Percentiles rank a stretch among this genome's conserved stretches.
Conservation (phyloP, 257 asterid genomes). For the Oldenlandia corymbosa region DNA sequence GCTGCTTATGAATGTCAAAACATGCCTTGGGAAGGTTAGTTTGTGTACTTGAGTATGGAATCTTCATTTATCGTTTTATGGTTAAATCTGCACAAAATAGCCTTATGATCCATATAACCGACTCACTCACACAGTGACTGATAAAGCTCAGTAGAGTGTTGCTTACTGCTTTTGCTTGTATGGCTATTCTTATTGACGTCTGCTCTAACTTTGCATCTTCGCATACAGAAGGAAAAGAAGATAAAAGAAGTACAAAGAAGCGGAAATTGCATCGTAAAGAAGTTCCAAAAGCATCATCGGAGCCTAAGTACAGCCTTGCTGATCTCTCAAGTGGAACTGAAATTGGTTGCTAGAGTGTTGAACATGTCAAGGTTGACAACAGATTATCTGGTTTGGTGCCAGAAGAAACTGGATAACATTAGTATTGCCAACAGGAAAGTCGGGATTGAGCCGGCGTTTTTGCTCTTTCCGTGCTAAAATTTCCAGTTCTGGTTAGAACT, state of each 20-base stretch:
- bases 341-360: slow-evolving; percentile 53
- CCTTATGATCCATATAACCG: too few species aligned
- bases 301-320: slow-evolving; percentile 18
- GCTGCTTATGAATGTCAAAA: slow-evolving; percentile 32
- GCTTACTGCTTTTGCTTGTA: too few species aligned
- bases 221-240: slow-evolving; percentile 65
- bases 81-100: too few species aligned
- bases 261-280: slow-evolving; percentile 68
- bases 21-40: slow-evolving; percentile 64
- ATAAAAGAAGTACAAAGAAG: slow-evolving; percentile 49
- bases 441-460: slow-evolving; percentile 53
- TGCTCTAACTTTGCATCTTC: slow-evolving; percentile 1
- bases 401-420: slow-evolving; percentile 48
- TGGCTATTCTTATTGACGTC: background rate
- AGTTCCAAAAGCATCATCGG: slow-evolving; percentile 40
- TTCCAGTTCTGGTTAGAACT: background rate
- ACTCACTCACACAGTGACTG: too few species aligned
- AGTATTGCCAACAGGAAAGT: slow-evolving; percentile 48
- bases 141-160: too few species aligned
- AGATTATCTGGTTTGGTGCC: slow-evolving; percentile 69
- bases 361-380: slow-evolving; percentile 45
- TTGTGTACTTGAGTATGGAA: background rate
- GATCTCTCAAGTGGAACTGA: slow-evolving; percentile 56
- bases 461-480: slow-evolving; percentile 70
- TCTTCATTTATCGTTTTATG: background rate